These are phyloP conservation scores for Penicillium nucicola DNA, from an alignment of 495 filamentous ascomycete species.

Conservation along the genomic window DNA sequence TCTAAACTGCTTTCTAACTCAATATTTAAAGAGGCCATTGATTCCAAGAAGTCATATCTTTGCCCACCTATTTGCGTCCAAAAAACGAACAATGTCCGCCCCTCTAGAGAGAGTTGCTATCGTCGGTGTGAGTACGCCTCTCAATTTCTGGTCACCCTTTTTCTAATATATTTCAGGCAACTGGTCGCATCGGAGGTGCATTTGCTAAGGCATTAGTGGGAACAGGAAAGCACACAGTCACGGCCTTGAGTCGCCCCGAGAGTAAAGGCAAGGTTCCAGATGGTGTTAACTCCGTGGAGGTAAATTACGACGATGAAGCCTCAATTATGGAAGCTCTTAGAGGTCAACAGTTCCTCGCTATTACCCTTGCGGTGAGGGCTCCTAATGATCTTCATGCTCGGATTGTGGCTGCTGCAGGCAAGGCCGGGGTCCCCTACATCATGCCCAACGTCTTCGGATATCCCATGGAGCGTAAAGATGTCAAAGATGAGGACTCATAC, in stretches of 20 bases:
- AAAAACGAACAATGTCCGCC: slow-evolving; percentile 4
- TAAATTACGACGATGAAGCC: slow-evolving; percentile 47
- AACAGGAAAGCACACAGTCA: slow-evolving; percentile 49
- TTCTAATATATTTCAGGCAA: slow-evolving; percentile 41
- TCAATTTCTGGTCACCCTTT: not conserved
- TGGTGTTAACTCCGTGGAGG: slow-evolving; percentile 38
- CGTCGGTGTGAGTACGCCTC: slow-evolving; percentile 11
- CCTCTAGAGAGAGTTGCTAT: slow-evolving; percentile 13
- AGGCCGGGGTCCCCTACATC: slow-evolving; percentile 58
- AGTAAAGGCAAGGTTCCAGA: slow-evolving; percentile 37
- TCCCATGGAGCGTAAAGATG: slow-evolving; percentile 21
- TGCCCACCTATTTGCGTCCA: too few relatives aligned
- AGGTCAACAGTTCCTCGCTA: slow-evolving; percentile 56
- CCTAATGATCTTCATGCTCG: slow-evolving; percentile 40
- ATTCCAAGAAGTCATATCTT: too few relatives aligned
- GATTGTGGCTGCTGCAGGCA: slow-evolving; percentile 57
- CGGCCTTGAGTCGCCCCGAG: slow-evolving; percentile 48
- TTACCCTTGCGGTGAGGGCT: slow-evolving; percentile 48
- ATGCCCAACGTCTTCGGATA: slow-evolving; percentile 58
- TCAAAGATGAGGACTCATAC: slow-evolving; percentile 23
- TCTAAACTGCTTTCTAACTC: too few relatives aligned
- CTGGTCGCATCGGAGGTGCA: slow-evolving; percentile 53
- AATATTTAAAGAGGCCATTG: too few relatives aligned
- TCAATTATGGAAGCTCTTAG: slow-evolving; percentile 44
- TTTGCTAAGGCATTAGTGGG: slow-evolving; percentile 50